Percentiles rank a stretch among this genome's conserved stretches.
Evolutionary conservation across 2,329 filamentous ascomycete genomes (phyloP).

Genomic region (Cercospora zeae-maydis): DNA sequence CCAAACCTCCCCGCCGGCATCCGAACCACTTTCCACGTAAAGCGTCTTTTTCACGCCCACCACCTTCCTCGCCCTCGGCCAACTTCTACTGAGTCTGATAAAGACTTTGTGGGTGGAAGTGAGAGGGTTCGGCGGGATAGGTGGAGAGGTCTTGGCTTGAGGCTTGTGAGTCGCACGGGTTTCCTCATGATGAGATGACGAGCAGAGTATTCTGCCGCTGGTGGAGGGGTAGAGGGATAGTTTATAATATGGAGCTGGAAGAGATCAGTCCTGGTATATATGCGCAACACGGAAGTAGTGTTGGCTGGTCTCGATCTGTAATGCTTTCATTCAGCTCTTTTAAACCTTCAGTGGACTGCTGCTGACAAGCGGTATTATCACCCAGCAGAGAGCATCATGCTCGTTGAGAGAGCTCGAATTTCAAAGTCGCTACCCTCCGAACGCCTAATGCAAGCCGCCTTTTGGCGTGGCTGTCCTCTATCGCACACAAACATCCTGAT

Average conservation of each 20-base stretch:
- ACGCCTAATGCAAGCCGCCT: neutral
- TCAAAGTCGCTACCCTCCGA: neutral
- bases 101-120: constrained; percentile 42
- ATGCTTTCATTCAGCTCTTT: neutral
- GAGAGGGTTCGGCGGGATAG: constrained; percentile 35
- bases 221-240: constrained; percentile 37
- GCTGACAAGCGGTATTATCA: neutral
- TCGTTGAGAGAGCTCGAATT: neutral
- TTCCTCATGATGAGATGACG: too few species aligned
- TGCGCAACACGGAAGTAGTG: constrained; percentile 26
- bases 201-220: constrained; percentile 37
- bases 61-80: neutral
- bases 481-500: neutral
- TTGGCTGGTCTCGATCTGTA: neutral
- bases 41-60: constrained; percentile 22
- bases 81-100: constrained; percentile 27
- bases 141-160: constrained; percentile 34
- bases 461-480: neutral
- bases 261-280: constrained; percentile 39
- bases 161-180: constrained; percentile 31
- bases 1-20: constrained; percentile 38
- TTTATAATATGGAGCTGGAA: constrained; percentile 38
- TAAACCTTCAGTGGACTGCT: neutral
- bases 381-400: neutral
- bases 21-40: constrained; percentile 36